phyloP scores from a whole-genome alignment of 306 rosid genomes.

The Lathyrus sativus region DNA sequence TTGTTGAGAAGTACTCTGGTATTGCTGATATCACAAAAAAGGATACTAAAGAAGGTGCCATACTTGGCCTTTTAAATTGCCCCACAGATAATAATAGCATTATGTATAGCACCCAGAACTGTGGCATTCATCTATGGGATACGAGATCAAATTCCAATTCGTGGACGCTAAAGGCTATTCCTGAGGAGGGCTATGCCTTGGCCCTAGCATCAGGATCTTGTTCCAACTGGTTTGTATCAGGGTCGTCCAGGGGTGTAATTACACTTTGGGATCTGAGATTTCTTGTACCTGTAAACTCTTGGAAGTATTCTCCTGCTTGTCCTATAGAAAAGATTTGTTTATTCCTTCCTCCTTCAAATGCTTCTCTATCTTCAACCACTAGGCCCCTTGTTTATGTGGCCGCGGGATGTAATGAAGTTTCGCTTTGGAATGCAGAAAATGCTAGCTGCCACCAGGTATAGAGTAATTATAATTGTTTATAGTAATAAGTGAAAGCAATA shows the following conservation, averaged over 20 bases:
- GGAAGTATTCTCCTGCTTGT: conserved; percentile 86
- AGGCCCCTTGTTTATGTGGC: conserved; percentile 97
- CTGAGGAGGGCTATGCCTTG: conserved; percentile 85
- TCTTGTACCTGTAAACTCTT: conserved; percentile 80
- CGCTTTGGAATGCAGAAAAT: conserved; percentile 99
- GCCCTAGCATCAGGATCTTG: conserved; percentile 79
- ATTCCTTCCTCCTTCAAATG: conserved; percentile 78
- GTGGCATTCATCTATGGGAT: conserved; percentile 98
- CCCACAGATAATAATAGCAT: conserved; percentile 62
- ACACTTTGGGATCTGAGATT: conserved; percentile 98
- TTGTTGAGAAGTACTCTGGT: conserved; percentile 93
- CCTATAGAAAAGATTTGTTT: conserved; percentile 90
- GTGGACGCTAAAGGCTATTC: conserved; percentile 77
- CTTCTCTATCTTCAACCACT: conserved; percentile 65
- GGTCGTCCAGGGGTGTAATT: conserved; percentile 90
- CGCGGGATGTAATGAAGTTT: conserved; percentile 93
- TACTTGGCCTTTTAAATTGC: conserved; percentile 67
- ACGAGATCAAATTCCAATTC: conserved; percentile 72
- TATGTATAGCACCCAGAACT: conserved; percentile 91
- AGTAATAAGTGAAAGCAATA: conserved; percentile 4
- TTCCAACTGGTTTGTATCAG: conserved; percentile 95
- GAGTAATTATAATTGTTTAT: conserved; percentile 32
- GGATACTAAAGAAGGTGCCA: conserved; percentile 90
- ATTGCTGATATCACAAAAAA: conserved; percentile 87
- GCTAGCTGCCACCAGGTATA: conserved; percentile 96